These are phyloP conservation scores for Boletus pseudo-olivaceus DNA, from an alignment of 768 basidiomycete species.

Conservation along the genomic window DNA sequence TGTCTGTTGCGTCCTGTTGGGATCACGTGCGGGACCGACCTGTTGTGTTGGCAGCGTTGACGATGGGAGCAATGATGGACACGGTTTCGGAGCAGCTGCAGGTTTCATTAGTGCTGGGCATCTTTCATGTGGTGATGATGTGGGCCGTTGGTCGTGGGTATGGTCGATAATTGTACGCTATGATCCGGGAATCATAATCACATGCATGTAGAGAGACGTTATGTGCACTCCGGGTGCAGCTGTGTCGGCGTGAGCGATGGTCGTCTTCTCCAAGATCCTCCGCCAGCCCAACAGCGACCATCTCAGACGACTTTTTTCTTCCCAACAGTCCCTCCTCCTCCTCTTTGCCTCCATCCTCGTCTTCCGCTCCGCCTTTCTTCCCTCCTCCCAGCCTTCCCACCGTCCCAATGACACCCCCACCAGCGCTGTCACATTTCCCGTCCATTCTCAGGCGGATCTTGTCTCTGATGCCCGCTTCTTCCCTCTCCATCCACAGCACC, in stretches of 20 bases:
- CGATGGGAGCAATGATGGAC: slow-evolving; percentile 42
- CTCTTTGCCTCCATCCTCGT: slow-evolving; percentile 47
- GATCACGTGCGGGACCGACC: slow-evolving; percentile 25
- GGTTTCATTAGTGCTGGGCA: slow-evolving; percentile 36
- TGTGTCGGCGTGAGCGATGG: slow-evolving; percentile 4
- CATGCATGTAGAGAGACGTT: neutral
- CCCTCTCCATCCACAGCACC: slow-evolving; percentile 46
- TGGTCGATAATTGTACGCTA: neutral
- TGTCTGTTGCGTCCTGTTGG: slow-evolving; percentile 24
- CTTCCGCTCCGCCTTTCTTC: slow-evolving; percentile 42
- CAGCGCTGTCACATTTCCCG: slow-evolving; percentile 59
- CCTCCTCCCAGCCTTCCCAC: neutral
- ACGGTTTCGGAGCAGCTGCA: slow-evolving; percentile 41
- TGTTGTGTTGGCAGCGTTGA: slow-evolving; percentile 25
- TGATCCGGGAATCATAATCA: slow-evolving; percentile 16
- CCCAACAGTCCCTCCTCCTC: slow-evolving; percentile 36
- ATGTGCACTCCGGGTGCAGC: neutral
- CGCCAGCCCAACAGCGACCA: neutral
- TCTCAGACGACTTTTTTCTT: neutral
- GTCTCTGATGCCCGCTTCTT: slow-evolving; percentile 55
- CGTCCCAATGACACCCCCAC: slow-evolving; percentile 41
- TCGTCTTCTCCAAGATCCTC: slow-evolving; percentile 14
- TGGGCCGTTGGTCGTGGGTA: slow-evolving; percentile 4
- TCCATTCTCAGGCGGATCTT: slow-evolving; percentile 57
- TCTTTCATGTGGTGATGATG: slow-evolving; percentile 38